Conservation (phyloP, 148 eudicot species). For the Camellia japonica region DNA sequence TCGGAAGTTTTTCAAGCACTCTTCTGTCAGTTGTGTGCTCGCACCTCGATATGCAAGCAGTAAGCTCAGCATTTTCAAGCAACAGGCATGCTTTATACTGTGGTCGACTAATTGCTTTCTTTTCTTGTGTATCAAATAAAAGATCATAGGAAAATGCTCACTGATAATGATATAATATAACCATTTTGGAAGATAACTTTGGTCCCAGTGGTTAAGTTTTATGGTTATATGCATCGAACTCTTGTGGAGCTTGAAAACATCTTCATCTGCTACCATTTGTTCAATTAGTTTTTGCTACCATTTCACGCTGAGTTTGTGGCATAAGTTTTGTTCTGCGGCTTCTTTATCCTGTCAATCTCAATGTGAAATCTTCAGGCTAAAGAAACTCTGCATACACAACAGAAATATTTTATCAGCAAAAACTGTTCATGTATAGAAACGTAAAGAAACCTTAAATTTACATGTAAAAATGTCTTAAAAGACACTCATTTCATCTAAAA, state of each 20-base stretch:
- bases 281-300: not conserved
- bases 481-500: not conserved
- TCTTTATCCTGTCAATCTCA: not conserved
- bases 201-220: not conserved
- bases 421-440: not conserved
- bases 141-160: not conserved
- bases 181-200: not conserved
- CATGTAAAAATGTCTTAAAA: not conserved
- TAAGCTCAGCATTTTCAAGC: slow-evolving; percentile 98
- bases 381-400: not conserved
- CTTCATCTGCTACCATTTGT: not conserved
- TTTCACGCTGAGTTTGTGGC: not conserved
- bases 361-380: not conserved
- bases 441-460: not conserved
- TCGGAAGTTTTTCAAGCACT: slow-evolving; percentile 80
- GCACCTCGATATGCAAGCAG: slow-evolving; percentile 96
- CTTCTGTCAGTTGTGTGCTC: slow-evolving; percentile 80
- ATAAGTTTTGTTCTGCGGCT: not conserved
- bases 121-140: not conserved
- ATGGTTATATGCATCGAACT: not conserved
- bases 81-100: slow-evolving; percentile 74
- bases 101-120: slow-evolving; percentile 17
- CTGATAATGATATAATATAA: not conserved
- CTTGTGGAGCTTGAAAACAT: not conserved
- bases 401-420: not conserved